phyloP scores from a whole-genome alignment of 768 basidiomycete species.

The Phaeolepiota aurea region DNA sequence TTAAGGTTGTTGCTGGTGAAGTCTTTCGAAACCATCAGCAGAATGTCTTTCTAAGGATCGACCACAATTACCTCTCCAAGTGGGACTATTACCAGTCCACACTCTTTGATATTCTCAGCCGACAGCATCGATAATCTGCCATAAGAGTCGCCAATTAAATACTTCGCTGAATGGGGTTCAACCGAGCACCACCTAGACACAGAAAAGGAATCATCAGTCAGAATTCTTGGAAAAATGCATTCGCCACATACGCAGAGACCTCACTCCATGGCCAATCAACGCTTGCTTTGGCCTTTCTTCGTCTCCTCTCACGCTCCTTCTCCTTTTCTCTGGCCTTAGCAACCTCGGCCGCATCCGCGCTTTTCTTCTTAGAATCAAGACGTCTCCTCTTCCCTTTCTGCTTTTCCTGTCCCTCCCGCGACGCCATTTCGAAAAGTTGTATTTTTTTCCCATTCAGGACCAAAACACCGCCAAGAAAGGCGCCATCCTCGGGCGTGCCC shows the following conservation, averaged over 20 bases:
- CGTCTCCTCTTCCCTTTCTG: slow-evolving; percentile 47
- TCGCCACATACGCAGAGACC: slow-evolving; percentile 52
- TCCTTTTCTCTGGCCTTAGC: slow-evolving; percentile 49
- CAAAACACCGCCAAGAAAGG: slow-evolving; percentile 58
- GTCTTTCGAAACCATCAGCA: slow-evolving; percentile 30
- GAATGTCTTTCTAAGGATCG: neutral
- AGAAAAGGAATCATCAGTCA: slow-evolving; percentile 4
- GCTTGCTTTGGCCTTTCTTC: slow-evolving; percentile 42
- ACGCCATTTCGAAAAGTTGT: slow-evolving; percentile 50
- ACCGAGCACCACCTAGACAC: slow-evolving; percentile 52
- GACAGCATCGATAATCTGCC: slow-evolving; percentile 67
- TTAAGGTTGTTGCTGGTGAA: slow-evolving; percentile 62
- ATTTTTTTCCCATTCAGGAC: slow-evolving; percentile 64
- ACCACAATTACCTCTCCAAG: slow-evolving; percentile 56
- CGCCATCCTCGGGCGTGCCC: slow-evolving; percentile 17
- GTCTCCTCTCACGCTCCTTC: slow-evolving; percentile 41
- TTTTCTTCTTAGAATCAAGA: slow-evolving; percentile 42
- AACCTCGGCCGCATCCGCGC: slow-evolving; percentile 29
- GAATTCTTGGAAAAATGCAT: neutral
- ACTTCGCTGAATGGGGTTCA: slow-evolving; percentile 34
- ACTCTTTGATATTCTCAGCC: slow-evolving; percentile 32
- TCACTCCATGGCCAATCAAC: slow-evolving; percentile 76
- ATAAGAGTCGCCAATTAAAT: slow-evolving; percentile 61
- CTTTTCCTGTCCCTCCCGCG: slow-evolving; percentile 37
- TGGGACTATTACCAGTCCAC: slow-evolving; percentile 46